Evolutionary conservation across 768 basidiomycete species (phyloP), one percentile per base, ranked within the genome.

Genomic region (Termitomyces sp.): DNA sequence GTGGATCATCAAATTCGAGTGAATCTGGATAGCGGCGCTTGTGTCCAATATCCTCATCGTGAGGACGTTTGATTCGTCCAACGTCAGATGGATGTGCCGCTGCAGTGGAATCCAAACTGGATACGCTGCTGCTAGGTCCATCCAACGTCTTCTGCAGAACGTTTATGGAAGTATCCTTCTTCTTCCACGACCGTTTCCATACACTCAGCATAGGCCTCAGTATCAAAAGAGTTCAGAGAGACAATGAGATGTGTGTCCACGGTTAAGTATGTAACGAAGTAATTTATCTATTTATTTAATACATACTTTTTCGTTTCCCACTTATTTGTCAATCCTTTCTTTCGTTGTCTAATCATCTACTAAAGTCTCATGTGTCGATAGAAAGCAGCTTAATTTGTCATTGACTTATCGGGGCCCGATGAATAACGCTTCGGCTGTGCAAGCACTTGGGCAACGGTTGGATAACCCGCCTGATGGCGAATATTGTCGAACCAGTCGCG

Each of bases 151-250:
- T 50, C 60, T 71, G 72, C 62, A 67, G 68, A 63, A 63, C 61
- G 46, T 57, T 62, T 53, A 36, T 38, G 40, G 55, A 52, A 45
- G 49, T 46, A 46, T 66, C 73, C 60, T 73, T 72, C 48, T 76
- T 74, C 66, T 74, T 77, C 79, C 81, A 83, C 56, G 79, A 77
- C 60, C 80, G 71, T 65, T 81, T 82, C 78, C 82, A 82, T 51
- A 81, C 70, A 51, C 79, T 81, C 63, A 83, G 69, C 83, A 85
- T 85, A 37, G 15, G 34, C 56, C 14, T 29, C 36, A 48, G 25
- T 36, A 29, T 12, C 25, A 7, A 20, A 20, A 45, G 42, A 56
- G 15, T 54, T 29, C 34, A 36, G 37, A 5, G 20, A 1, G 11
- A 10, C 2, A 8, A 12, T 8, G 11, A 20, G 49, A 34, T 25